Base-by-base conservation (phyloP, 2,329 filamentous ascomycete species). In the Stagonosporopsis chrysanthemi region DNA sequence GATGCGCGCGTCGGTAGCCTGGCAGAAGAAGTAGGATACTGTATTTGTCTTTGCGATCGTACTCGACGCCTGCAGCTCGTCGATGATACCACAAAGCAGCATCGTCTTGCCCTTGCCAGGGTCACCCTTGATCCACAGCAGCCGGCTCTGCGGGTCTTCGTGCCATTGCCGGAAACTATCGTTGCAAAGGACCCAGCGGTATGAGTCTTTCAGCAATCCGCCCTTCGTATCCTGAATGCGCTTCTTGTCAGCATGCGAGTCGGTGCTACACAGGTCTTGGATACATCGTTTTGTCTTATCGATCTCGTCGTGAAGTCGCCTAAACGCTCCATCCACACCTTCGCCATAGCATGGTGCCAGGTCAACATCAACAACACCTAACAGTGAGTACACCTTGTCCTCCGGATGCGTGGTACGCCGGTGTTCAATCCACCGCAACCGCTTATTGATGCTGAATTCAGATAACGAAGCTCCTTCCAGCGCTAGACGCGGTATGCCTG, bases 51-150 rank as follows among this genome's bases (percentile, higher is more conserved):
- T 54, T 15, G 62, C 41, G 17, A 72, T 46, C 11, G 49, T 50
- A 11, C 26, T 49, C n/a, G n/a, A n/a, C n/a, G n/a, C n/a, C 42
- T 72, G 60, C 40, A 78, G 67, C 45, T 66, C 64, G 40, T 77
- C 60, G 39, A 77, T 71, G 11, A 62, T 51, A 39, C 52, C 56
- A 40, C 56, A 62, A 1, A 76, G 60, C 14, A 77, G 60, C 76
- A 79, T 79, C 6, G 76, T 79, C 61, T 78, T 79, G 69, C 76
- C 47, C 23, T 71, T n/a, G n/a, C n/a, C n/a, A n/a, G n/a, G n/a
- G n/a, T n/a, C n/a, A n/a, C n/a, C n/a, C n/a, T n/a, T n/a, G n/a
- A n/a, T n/a, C n/a, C n/a, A n/a, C n/a, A n/a, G n/a, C n/a, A n/a
- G n/a, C n/a, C n/a, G n/a, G n/a, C 51, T 28, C 26, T 28, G 5